These are phyloP conservation scores for Murraya paniculata DNA, from an alignment of 345 rosid species.

Conservation along the genomic window DNA sequence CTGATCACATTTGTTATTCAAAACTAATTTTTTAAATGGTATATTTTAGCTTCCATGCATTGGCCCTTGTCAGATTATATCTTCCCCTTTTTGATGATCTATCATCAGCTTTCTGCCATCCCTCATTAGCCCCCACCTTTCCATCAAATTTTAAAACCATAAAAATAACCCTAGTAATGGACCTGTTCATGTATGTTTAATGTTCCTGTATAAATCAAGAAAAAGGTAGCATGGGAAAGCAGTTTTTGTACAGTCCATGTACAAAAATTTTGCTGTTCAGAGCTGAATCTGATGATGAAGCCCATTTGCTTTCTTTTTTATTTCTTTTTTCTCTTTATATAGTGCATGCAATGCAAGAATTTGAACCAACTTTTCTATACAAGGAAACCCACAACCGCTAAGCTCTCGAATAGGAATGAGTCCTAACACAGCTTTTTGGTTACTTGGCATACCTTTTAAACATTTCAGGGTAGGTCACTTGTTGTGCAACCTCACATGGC, in stretches of 20 bases:
- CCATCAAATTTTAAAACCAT: not conserved
- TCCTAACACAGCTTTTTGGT: slow-evolving; percentile 17
- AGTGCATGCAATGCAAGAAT: slow-evolving; percentile 15
- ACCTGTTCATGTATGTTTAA: slow-evolving; percentile 15
- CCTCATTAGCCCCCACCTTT: slow-evolving; percentile 10
- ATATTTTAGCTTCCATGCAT: slow-evolving; percentile 8
- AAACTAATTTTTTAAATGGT: not conserved
- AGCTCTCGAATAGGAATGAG: slow-evolving; percentile 8
- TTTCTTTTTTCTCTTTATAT: not conserved
- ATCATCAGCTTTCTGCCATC: slow-evolving; percentile 3
- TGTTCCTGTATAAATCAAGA: slow-evolving; percentile 5
- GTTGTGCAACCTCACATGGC: slow-evolving; percentile 34
- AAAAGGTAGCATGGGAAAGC: slow-evolving; percentile 22
- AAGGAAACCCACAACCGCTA: slow-evolving; percentile 24
- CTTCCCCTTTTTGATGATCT: not conserved
- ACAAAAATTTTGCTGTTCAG: not conserved
- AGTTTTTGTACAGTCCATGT: not conserved
- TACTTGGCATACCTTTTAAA: slow-evolving; percentile 17
- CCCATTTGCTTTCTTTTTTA: not conserved
- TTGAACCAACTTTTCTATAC: slow-evolving; percentile 20
- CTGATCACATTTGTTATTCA: not conserved
- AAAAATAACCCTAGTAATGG: not conserved
- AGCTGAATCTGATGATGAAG: slow-evolving; percentile 1
- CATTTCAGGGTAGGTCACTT: slow-evolving; percentile 28
- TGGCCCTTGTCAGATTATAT: not conserved